phyloP scores from a whole-genome alignment of 106 monocot species.

The Cymbidium sinense region DNA sequence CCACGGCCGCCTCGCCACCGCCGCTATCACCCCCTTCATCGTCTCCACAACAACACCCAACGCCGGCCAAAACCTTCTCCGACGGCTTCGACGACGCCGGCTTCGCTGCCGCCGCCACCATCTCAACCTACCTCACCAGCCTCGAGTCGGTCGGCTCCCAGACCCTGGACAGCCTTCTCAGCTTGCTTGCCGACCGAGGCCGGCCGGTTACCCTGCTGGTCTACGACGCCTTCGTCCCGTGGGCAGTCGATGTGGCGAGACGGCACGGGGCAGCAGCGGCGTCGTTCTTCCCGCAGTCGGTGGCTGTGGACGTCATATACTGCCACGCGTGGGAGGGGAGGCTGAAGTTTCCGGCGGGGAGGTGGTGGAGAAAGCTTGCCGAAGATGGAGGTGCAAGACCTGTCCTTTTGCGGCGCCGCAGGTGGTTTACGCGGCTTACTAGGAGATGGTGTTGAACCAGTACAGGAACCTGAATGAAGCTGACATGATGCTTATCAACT shows the following conservation, averaged over 20 bases:
- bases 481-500: no score
- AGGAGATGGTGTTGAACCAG: constrained; percentile 14
- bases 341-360: no score
- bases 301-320: constrained; percentile 34
- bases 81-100: constrained; percentile 63
- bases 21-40: constrained; percentile 44
- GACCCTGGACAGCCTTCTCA: constrained; percentile 22
- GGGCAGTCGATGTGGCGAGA: no score
- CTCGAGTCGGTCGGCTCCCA: constrained; percentile 31
- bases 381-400: constrained; percentile 15
- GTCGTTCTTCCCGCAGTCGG: constrained; percentile 57
- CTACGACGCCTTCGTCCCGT: no score
- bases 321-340: constrained; percentile 15
- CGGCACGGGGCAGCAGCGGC: constrained; percentile 13
- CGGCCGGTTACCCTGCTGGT: constrained; percentile 35
- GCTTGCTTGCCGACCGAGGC: constrained; percentile 1
- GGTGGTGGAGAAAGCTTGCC: constrained; percentile 22
- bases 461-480: no score
- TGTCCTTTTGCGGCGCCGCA: constrained; percentile 22
- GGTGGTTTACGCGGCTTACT: constrained; percentile 17
- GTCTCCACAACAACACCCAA: constrained; percentile 6
- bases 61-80: constrained; percentile 29
- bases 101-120: background rate
- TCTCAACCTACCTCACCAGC: constrained; percentile 31
- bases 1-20: constrained; percentile 21